These are phyloP conservation scores for Telopea speciosissima DNA, from an alignment of 177 flowering plant species.

Conservation along the genomic window DNA sequence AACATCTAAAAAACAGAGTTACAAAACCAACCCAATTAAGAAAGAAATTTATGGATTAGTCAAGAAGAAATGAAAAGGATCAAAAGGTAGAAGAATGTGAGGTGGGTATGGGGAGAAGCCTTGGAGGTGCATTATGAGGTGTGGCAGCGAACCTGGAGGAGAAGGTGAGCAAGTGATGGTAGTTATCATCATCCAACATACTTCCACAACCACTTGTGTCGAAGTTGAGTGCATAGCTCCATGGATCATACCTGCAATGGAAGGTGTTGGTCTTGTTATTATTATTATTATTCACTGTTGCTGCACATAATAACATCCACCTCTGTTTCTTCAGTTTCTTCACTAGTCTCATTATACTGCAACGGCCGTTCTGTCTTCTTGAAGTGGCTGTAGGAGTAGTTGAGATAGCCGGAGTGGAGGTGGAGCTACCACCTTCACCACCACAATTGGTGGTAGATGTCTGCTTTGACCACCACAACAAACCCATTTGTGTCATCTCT, in stretches of 20 bases:
- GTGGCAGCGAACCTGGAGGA: slow-evolving; percentile 40
- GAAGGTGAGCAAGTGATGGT: slow-evolving; percentile 35
- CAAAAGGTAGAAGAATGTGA: not conserved
- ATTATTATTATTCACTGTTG: slow-evolving; percentile 1
- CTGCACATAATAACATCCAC: slow-evolving; percentile 16
- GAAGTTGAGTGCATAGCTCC: slow-evolving; percentile 53
- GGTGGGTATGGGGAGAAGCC: not conserved
- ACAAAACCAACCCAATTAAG: no score
- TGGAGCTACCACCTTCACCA: slow-evolving; percentile 7
- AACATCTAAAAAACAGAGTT: no score
- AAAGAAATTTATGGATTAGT: no score
- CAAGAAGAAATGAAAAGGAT: not conserved
- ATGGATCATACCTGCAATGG: slow-evolving; percentile 44
- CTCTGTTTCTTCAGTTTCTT: slow-evolving; percentile 38
- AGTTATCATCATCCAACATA: slow-evolving; percentile 33
- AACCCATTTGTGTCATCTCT: slow-evolving; percentile 22
- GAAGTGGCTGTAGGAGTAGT: slow-evolving; percentile 4
- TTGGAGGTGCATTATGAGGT: slow-evolving; percentile 2
- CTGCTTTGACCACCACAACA: slow-evolving; percentile 26
- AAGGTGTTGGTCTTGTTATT: slow-evolving; percentile 10
- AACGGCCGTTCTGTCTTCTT: slow-evolving; percentile 8
- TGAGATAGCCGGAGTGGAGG: not conserved
- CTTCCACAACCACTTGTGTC: slow-evolving; percentile 28
- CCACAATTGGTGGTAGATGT: slow-evolving; percentile 14
- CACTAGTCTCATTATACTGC: slow-evolving; percentile 21